Evolutionary conservation across 2,329 filamentous ascomycete genomes (phyloP), one percentile per base, ranked within the genome.

Genomic region (Fusarium sarcochroum): DNA sequence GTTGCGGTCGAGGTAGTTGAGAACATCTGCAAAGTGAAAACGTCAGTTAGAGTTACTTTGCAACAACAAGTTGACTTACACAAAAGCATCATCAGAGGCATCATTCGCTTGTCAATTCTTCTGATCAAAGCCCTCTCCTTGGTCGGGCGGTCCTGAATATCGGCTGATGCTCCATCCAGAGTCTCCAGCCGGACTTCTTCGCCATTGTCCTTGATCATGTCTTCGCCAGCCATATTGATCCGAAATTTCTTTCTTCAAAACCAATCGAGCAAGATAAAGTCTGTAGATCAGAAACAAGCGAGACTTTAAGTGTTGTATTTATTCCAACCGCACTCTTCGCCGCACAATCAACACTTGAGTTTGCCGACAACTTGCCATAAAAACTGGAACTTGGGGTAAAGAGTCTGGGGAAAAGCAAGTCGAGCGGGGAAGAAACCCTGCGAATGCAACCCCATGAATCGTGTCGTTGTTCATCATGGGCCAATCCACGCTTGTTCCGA

Each of bases 31-130:
- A 9, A 35, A 2, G 10, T 41, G 6, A 11, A 30, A 9, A 45
- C 2, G 13, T 56, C 9, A 56, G 15, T 3, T 40, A 3, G n/a
- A 11, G 18, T 5, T 5, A 13, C 6, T 37, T 17, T 0, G 3
- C 23, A 3, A 9, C 0, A 2, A 15, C 1, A 10, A 8, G 1
- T 3, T 17, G 3, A 48, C 41, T 25, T 34, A 42, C 56, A 62
- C 1, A 62, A 21, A 14, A 62, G 25, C 56, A 62, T 62, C 58
- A 62, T 62, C 15, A 62, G 6, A 21, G 58, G 56, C 58, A 62
- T 62, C 58, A 62, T 62, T n/a, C 58, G 18, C 7, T 62, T 62
- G 9, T 62, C 58, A 7, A 62, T 54, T 27, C 58, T 40, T 34
- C 58, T 41, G 10, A 62, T 10, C 1, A 62, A 34, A 7, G 41